These are phyloP conservation scores for Salix caprea DNA, from an alignment of 345 rosid genomes.

Conservation along the genomic window DNA sequence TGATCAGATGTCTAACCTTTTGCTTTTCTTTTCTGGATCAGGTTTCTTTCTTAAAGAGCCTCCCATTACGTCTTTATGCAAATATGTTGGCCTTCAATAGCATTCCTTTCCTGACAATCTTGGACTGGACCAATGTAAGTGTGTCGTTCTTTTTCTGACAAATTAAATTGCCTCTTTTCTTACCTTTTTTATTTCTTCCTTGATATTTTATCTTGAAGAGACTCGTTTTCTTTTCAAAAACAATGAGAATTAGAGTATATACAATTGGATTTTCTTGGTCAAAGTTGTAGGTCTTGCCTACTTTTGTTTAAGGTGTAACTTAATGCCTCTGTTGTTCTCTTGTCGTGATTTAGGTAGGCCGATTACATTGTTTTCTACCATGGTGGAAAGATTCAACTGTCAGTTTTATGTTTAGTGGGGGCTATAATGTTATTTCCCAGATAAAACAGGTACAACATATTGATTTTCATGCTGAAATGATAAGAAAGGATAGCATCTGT, in stretches of 20 bases:
- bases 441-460: slow-evolving; percentile 48
- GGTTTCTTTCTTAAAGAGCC: slow-evolving; percentile 72
- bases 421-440: slow-evolving; percentile 58
- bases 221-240: not conserved
- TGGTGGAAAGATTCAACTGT: slow-evolving; percentile 97
- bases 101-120: slow-evolving; percentile 47
- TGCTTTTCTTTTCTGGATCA: slow-evolving; percentile 1
- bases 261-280: not conserved
- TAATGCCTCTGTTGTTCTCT: not conserved
- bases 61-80: slow-evolving; percentile 60
- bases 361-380: slow-evolving; percentile 75
- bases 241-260: not conserved
- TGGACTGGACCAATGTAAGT: slow-evolving; percentile 75
- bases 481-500: not conserved
- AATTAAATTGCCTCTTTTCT: not conserved
- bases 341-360: slow-evolving; percentile 57
- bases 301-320: not conserved
- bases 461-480: not conserved
- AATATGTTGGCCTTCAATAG: slow-evolving; percentile 51
- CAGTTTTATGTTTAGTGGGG: slow-evolving; percentile 79
- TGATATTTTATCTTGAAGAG: not conserved
- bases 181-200: not conserved
- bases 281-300: not conserved
- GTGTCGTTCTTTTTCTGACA: slow-evolving; percentile 13
- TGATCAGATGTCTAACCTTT: not conserved